Conservation (phyloP, 805 yeast genomes). For the Candida morakotiae region DNA sequence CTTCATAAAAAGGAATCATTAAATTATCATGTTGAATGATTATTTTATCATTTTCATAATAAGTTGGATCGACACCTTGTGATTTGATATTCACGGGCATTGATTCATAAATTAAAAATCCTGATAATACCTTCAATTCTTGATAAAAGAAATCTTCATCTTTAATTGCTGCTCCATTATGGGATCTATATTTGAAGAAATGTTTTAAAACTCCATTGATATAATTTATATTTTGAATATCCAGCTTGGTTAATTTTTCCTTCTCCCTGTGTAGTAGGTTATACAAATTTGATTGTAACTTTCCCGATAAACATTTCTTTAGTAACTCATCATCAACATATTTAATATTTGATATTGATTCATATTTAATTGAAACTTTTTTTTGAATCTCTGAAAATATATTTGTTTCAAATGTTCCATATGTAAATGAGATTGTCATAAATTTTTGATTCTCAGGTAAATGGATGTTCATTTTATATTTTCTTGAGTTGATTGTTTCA, state of each 20-base stretch:
- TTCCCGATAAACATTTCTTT: constrained; percentile 27
- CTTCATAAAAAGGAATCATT: constrained; percentile 32
- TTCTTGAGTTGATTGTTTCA: constrained; percentile 31
- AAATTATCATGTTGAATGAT: constrained; percentile 31
- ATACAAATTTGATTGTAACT: constrained; percentile 13
- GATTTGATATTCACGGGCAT: constrained; percentile 15
- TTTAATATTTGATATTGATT: constrained; percentile 21
- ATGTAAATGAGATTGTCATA: constrained; percentile 33
- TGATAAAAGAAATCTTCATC: constrained; percentile 17
- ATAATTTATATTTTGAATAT: constrained; percentile 28
- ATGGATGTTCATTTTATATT: constrained; percentile 34
- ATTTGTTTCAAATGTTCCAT: constrained; percentile 27
- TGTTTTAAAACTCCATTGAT: constrained; percentile 27
- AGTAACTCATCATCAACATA: constrained; percentile 17
- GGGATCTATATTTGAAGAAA: constrained; percentile 24
- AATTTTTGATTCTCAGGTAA: constrained; percentile 27
- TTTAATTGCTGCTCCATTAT: constrained; percentile 22
- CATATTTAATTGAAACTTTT: constrained; percentile 25
- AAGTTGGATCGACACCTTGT: constrained; percentile 13
- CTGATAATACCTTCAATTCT: constrained; percentile 24
- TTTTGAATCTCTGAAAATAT: constrained; percentile 23
- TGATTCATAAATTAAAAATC: constrained; percentile 17
- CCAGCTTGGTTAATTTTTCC: constrained; percentile 16
- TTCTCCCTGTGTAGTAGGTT: constrained; percentile 3
- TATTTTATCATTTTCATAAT: constrained; percentile 19